Evolutionary conservation across 495 filamentous ascomycete genomes (phyloP).

Genomic region (Neurospora terricola): DNA sequence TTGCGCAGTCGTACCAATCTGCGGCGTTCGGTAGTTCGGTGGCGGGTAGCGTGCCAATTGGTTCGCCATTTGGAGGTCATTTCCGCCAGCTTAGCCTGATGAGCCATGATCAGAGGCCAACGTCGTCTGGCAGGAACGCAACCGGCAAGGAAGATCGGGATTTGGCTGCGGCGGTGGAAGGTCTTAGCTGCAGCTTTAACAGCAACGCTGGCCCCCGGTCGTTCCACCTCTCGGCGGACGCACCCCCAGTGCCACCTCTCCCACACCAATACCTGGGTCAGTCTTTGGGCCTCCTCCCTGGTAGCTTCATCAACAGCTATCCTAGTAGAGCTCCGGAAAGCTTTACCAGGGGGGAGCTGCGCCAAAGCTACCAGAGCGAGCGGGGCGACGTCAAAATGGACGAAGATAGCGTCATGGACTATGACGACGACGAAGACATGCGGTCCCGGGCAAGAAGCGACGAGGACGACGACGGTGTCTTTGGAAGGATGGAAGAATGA

Average conservation of each 20-base stretch:
- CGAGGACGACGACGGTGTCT: slow-evolving; percentile 90
- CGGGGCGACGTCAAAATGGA: slow-evolving; percentile 57
- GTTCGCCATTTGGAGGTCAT: slow-evolving; percentile 38
- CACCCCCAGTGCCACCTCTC: slow-evolving; percentile 78
- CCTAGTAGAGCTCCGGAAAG: slow-evolving; percentile 41
- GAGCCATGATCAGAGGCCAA: slow-evolving; percentile 48
- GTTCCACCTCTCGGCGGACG: slow-evolving; percentile 59
- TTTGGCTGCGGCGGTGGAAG: slow-evolving; percentile 81
- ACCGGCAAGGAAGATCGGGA: slow-evolving; percentile 65
- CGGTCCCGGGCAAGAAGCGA: slow-evolving; percentile 55
- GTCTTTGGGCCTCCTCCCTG: slow-evolving; percentile 7
- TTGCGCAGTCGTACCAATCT: slow-evolving; percentile 82
- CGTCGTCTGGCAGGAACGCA: slow-evolving; percentile 50
- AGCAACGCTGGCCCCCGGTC: slow-evolving; percentile 57
- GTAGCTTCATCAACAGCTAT: slow-evolving; percentile 42
- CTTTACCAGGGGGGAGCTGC: slow-evolving; percentile 37
- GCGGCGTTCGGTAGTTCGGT: slow-evolving; percentile 40
- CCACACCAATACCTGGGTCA: slow-evolving; percentile 58
- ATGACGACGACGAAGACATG: slow-evolving; percentile 67
- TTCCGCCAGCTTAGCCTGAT: slow-evolving; percentile 44
- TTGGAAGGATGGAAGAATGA: slow-evolving; percentile 91
- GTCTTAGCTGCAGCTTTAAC: slow-evolving; percentile 82
- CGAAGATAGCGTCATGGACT: slow-evolving; percentile 54
- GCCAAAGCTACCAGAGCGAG: slow-evolving; percentile 9
- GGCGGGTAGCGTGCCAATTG: slow-evolving; percentile 38